Evolutionary conservation across 192 early-diverging fungal species (phyloP), one percentile per base, ranked within the genome.

Genomic region (Backusella macrospora): DNA sequence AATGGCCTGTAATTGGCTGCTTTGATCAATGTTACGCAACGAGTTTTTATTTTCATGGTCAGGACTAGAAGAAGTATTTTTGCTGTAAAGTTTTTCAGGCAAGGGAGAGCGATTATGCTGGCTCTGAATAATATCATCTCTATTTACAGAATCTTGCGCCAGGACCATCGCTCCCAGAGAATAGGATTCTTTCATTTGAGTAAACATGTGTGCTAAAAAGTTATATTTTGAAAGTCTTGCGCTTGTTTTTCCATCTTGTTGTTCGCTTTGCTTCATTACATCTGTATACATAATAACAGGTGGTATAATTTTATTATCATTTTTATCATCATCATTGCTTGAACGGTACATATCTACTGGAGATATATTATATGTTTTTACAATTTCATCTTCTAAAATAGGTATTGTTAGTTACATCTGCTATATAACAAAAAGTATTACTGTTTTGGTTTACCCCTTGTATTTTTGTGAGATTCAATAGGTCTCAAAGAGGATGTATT

Each of bases 211-310:
- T 6, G 81, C 62, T 10, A 82, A 39, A 48, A 79, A 78, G 37
- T 82, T 82, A 44, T 82, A 82, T 65, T 78, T 78, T 26, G 81
- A 82, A 23, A 82, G 44, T 23, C 81, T 70, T 23, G 76, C 81
- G 8, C 52, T 59, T 26, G 3, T 10, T 59, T 59, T 59, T 59
- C 52, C 52, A 59, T 26, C 26, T 18, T 23, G 52, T 23, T 59
- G 52, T 59, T 59, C 21, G 10, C 52, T 59, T 59, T 59, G 52
- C 21, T 59, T 59, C 13, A 59, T 59, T 23, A 59, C 52, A 29
- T 59, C 52, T n/a, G 52, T 59, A 23, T 59, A 59, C 23, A 59
- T 12, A 59, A 59, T 23, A 9, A 59, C 52, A 26, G 52, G 52
- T 12, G 52, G 52, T 26, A 21, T 23, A 9, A 59, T 59, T 26